Conservation (phyloP, 441 rosid genomes). For the Euphorbia corollata region DNA sequence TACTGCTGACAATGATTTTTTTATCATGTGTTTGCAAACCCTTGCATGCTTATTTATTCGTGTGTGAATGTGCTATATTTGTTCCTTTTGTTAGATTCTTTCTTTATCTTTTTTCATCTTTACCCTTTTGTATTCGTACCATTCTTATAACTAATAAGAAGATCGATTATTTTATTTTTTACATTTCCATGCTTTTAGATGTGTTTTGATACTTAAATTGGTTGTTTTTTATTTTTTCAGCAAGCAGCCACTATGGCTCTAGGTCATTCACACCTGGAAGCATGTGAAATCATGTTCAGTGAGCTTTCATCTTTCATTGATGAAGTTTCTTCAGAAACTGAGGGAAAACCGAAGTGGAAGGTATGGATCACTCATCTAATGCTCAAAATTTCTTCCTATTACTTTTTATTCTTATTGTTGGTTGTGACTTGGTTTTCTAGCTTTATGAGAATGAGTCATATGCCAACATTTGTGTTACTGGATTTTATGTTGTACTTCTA, state of each 20-base stretch:
- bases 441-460: conserved; percentile 4
- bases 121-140: background rate
- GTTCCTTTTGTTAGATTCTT: background rate
- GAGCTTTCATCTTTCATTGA: conserved; percentile 92
- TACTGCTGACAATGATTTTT: background rate
- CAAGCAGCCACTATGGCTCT: conserved; percentile 99
- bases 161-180: conserved; percentile 7
- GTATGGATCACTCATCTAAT: conserved; percentile 30
- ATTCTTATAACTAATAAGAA: background rate
- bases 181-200: conserved; percentile 9
- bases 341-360: conserved; percentile 99
- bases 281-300: conserved; percentile 91
- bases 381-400: background rate
- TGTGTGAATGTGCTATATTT: background rate
- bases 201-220: conserved; percentile 22
- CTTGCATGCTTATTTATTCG: background rate
- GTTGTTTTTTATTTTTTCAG: conserved; percentile 37
- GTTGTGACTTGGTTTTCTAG: background rate
- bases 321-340: conserved; percentile 90
- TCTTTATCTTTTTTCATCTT: background rate
- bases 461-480: background rate
- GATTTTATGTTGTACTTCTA: background rate
- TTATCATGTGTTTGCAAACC: background rate
- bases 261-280: conserved; percentile 96
- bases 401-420: background rate